Evolutionary conservation across 495 filamentous ascomycete genomes (phyloP).

Genomic region (Hyaloscypha hepaticicola): DNA sequence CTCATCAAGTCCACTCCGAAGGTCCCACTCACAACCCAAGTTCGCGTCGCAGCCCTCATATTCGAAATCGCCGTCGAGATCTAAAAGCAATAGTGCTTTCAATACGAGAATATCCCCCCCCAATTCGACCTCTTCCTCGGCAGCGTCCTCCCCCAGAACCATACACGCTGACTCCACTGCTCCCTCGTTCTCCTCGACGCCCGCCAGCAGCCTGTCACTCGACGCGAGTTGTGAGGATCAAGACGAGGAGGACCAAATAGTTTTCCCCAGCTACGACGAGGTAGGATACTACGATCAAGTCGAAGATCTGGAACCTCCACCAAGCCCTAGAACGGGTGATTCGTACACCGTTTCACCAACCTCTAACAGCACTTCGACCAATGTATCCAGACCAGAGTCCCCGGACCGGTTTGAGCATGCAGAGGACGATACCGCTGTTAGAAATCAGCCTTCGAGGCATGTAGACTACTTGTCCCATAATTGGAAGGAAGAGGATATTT

Average conservation of each 20-base stretch:
- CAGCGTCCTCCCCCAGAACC: slow-evolving; percentile 26
- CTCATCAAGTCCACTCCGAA: slow-evolving; percentile 24
- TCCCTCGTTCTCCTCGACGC: slow-evolving; percentile 39
- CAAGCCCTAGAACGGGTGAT: slow-evolving; percentile 43
- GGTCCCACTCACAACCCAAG: slow-evolving; percentile 29
- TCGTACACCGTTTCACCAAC: slow-evolving; percentile 47
- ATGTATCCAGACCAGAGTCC: slow-evolving; percentile 47
- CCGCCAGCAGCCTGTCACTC: slow-evolving; percentile 63
- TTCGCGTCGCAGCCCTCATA: slow-evolving; percentile 24
- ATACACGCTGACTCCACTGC: slow-evolving; percentile 29
- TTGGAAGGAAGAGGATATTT: slow-evolving; percentile 97
- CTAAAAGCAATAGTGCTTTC: slow-evolving; percentile 24
- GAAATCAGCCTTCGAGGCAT: slow-evolving; percentile 78
- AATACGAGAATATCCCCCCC: slow-evolving; percentile 20
- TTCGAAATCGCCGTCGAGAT: slow-evolving; percentile 19
- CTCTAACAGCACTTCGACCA: slow-evolving; percentile 43
- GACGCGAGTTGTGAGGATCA: slow-evolving; percentile 51
- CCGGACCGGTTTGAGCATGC: slow-evolving; percentile 50
- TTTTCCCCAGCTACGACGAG: slow-evolving; percentile 59
- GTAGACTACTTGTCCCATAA: slow-evolving; percentile 96
- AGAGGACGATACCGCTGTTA: slow-evolving; percentile 80
- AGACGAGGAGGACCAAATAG: slow-evolving; percentile 49
- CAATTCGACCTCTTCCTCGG: slow-evolving; percentile 24
- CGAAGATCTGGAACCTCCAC: slow-evolving; percentile 49
- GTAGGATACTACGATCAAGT: slow-evolving; percentile 44